phyloP scores from a whole-genome alignment of 148 eudicot genomes.

The Rhododendron ferrugineum region DNA sequence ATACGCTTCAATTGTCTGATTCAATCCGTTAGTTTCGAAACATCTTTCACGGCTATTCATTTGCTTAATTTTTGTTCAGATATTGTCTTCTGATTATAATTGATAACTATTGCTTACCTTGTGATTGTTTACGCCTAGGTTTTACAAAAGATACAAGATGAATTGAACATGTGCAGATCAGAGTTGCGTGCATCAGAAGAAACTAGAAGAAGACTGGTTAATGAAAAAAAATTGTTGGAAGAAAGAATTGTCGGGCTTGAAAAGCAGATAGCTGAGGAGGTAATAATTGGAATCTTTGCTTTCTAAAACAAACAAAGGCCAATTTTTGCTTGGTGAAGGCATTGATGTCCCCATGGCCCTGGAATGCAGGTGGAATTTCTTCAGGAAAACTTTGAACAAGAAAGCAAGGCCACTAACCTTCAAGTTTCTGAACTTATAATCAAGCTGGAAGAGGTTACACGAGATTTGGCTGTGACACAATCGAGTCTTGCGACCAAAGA shows the following conservation, averaged over 20 bases:
- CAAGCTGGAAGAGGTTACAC: slow-evolving; percentile 45
- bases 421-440: slow-evolving; percentile 62
- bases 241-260: slow-evolving; percentile 58
- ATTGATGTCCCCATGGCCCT: slow-evolving; percentile 13
- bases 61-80: background rate
- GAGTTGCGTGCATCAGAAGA: slow-evolving; percentile 77
- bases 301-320: background rate
- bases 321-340: background rate
- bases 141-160: slow-evolving; percentile 62
- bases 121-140: slow-evolving; percentile 34
- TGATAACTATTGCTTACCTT: background rate
- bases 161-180: slow-evolving; percentile 49
- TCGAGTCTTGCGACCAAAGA: slow-evolving; percentile 54
- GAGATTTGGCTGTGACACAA: slow-evolving; percentile 44
- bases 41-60: background rate
- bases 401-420: slow-evolving; percentile 41
- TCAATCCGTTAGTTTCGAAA: background rate
- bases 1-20: background rate
- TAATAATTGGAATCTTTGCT: slow-evolving; percentile 7
- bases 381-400: slow-evolving; percentile 52
- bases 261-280: slow-evolving; percentile 61
- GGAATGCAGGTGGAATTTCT: slow-evolving; percentile 41
- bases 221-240: slow-evolving; percentile 60
- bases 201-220: slow-evolving; percentile 53
- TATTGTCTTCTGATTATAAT: background rate